Evolutionary conservation across 2,329 filamentous ascomycete species (phyloP), one percentile per base, ranked within the genome.

Genomic region (Pseudonectria foliicola): DNA sequence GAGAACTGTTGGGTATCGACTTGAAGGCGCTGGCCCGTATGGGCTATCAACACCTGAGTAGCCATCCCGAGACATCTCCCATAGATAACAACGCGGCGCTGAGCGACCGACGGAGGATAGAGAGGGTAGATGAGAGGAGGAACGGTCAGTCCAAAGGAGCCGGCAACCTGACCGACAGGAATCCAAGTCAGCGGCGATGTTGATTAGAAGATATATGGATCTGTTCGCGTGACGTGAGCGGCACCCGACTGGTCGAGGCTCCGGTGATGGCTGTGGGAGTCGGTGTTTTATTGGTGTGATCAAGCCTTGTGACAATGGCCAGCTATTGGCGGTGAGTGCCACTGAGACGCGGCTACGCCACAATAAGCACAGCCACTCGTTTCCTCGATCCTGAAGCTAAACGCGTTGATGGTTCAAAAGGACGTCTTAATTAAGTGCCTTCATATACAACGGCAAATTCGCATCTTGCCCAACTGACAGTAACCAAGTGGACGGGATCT

Each of bases 1-100:
- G 75, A 71, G 63, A 90, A 84, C 57, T 79, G 76, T 45, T 80
- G 73, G 48, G 81, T 77, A 66, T 94, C 85, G 60, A 85, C 75
- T 60, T 80, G 73, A 58, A 95, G 74, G 66, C 82, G 82, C 71
- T 87, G 82, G 70, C 90, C 90, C 64, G 85, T 88, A 68, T 94
- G 89, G 73, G 87, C 88, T 59, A 95, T 82, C 70, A 87, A 85
- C 64, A 95, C 81, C 68, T 86, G 80, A 61, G 90, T 77, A 69
- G 85, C 84, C 87, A 94, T 94, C 65, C 71, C 75, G 66, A 68
- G 66, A 66, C 70, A 73, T 72, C 55, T 64, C 64, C 59, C 53
- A 50, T 52, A 40, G 39, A 50, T 49, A 46, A 44, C 32, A 36
- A 47, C 47, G 46, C 52, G 46, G 53, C 47, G 45, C 48, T 45